phyloP scores from a whole-genome alignment of 2,329 filamentous ascomycete species.

The Juglanconis oblonga region DNA sequence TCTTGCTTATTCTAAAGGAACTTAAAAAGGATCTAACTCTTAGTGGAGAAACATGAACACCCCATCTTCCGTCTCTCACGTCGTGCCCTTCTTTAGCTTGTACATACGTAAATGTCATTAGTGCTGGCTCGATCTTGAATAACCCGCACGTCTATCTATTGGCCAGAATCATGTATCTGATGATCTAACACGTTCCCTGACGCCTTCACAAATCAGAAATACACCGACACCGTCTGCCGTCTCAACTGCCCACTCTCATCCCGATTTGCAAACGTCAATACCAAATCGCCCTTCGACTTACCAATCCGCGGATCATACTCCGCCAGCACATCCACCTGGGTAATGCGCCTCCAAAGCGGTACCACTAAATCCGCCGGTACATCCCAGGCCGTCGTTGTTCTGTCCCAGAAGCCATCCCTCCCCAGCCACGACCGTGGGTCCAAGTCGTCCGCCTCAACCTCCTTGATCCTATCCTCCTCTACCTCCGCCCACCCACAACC shows the following conservation, averaged over 20 bases:
- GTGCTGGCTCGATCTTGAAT: no score
- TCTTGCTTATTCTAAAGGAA: no score
- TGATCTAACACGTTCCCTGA: no score
- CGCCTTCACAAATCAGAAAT: background rate
- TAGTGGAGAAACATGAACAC: no score
- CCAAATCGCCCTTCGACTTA: constrained; percentile 1
- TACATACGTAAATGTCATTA: no score
- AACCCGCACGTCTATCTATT: no score
- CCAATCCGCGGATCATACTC: constrained; percentile 6
- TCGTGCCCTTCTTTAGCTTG: no score
- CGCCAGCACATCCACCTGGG: background rate
- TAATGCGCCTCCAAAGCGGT: constrained; percentile 1
- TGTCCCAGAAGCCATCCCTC: background rate
- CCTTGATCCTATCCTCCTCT: background rate
- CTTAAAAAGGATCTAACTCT: no score
- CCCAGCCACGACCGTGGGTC: constrained; percentile 3
- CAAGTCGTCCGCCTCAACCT: constrained; percentile 8
- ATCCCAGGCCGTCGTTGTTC: background rate
- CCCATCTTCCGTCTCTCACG: no score
- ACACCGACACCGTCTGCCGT: background rate
- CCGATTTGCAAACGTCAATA: background rate
- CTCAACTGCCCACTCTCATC: background rate
- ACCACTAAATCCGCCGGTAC: background rate
- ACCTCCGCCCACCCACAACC: background rate
- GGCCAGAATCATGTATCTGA: no score